Conservation (phyloP, 83 land plant species). For the Picea abies region DNA sequence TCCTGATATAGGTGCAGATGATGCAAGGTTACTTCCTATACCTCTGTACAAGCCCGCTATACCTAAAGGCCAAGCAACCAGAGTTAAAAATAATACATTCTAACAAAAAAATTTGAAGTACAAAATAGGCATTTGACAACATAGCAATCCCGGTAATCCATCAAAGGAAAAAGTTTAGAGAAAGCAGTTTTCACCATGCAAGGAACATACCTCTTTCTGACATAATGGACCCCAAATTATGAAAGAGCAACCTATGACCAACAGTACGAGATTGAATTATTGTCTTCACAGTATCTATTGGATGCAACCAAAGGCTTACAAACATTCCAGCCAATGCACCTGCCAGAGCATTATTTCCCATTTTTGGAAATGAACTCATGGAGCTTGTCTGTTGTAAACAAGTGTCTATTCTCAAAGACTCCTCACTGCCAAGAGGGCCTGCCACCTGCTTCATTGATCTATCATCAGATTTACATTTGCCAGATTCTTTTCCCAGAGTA, state of each 20-base stretch:
- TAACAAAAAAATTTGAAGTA: background rate
- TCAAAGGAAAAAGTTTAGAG: background rate
- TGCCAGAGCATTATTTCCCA: constrained; percentile 76
- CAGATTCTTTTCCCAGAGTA: background rate
- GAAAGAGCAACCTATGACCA: constrained; percentile 50
- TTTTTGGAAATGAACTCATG: constrained; percentile 24
- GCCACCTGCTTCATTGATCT: background rate
- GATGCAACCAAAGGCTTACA: constrained; percentile 94
- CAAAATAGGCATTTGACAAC: background rate
- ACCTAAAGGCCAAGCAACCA: constrained; percentile 50
- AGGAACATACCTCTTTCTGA: constrained; percentile 70
- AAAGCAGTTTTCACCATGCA: background rate
- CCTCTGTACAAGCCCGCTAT: constrained; percentile 88
- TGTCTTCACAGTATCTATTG: constrained; percentile 94
- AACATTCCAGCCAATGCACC: constrained; percentile 90
- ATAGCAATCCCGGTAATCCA: background rate
- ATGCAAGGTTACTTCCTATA: constrained; percentile 80
- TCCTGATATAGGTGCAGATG: constrained; percentile 98
- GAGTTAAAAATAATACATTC: background rate
- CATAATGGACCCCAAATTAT: constrained; percentile 50
- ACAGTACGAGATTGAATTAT: constrained; percentile 70
- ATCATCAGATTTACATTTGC: background rate
- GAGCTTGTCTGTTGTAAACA: constrained; percentile 47
- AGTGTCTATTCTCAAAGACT: constrained; percentile 31
- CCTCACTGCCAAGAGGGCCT: background rate